Base-by-base conservation (phyloP, 345 rosid genomes). In the Fremontodendron californicum region DNA sequence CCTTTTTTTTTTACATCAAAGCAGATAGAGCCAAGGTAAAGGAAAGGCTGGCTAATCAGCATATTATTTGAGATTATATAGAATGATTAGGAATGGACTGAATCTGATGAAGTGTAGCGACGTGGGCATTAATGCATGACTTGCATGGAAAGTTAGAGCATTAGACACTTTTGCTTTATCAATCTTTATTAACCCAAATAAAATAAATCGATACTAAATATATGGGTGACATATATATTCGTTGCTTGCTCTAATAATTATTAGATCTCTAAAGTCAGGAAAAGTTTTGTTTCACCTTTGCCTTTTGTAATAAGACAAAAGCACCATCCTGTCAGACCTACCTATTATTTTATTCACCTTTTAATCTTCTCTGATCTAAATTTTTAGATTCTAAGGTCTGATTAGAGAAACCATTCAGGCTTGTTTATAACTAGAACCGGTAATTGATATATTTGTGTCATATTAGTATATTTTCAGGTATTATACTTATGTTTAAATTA, bases 141-240 rank as follows among this genome's bases (percentile, higher is more conserved):
- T 70, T 82, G 85, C 87, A 81, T 86, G 85, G 64, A 55, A 80
- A 82, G 80, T 57, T 71, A 31, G 68, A 21, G 12, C n/a, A 55
- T 71, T 71, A 63, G 42, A 60, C 37, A 46, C 58, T 70, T 61
- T 54, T 40, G 19, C 29, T 70, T 70, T 69, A 45, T 25, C 69
- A 19, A 8, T 19, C 49, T 27, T 11, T 33, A 37, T 3, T 48
- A 12, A 55, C 29, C 37, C 35, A 10, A 6, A 61, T 29, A 23
- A 23, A 11, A 72, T 25, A 64, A 37, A 9, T 54, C 40, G 33
- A 72, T 25, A 52, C 67, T 11, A 9, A 70, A 16, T n/a, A n/a
- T n/a, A 39, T 10, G 16, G 19, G 55, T 67, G 80, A 82, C 80
- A 88, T 88, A 92, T 91, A 88, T 88, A 92, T 91, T 92, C 92